Evolutionary conservation across 1,284 basidiomycete genomes (phyloP).

Genomic region (Pulchroboletus neoregius): DNA sequence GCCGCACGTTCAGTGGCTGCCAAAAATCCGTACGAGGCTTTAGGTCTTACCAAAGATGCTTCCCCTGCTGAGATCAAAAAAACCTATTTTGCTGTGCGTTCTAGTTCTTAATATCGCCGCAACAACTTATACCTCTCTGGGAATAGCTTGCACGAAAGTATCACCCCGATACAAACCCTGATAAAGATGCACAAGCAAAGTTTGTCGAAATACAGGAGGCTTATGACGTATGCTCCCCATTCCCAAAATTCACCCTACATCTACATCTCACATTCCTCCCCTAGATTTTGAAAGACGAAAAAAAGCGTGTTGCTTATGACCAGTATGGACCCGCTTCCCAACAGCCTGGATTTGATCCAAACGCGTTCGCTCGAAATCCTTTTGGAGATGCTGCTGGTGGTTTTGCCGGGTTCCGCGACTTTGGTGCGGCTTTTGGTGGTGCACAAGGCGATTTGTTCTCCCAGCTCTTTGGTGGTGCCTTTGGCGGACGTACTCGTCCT

Average conservation of each 20-base stretch:
- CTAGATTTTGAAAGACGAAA: constrained; percentile 89
- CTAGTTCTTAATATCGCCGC: constrained; percentile 4
- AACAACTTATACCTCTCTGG: constrained; percentile 12
- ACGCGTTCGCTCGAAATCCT: constrained; percentile 56
- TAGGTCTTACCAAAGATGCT: constrained; percentile 88
- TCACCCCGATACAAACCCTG: constrained; percentile 97
- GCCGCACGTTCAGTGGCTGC: constrained; percentile 45
- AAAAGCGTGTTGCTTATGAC: constrained; percentile 91
- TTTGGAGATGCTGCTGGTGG: constrained; percentile 52
- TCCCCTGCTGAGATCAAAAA: constrained; percentile 92
- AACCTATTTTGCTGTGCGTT: constrained; percentile 79
- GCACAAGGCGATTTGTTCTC: constrained; percentile 77
- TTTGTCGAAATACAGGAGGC: constrained; percentile 98
- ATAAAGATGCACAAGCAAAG: constrained; percentile 85
- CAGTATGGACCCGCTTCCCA: constrained; percentile 93
- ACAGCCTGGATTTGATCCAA: constrained; percentile 90
- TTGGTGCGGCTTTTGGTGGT: constrained; percentile 65
- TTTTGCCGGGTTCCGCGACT: constrained; percentile 68
- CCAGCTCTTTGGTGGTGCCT: constrained; percentile 74
- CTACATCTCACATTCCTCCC: constrained; percentile 13
- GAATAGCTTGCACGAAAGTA: constrained; percentile 92
- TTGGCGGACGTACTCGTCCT: constrained; percentile 49
- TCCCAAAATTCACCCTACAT: constrained; percentile 14
- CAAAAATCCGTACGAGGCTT: constrained; percentile 90
- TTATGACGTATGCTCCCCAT: constrained; percentile 75